These are phyloP conservation scores for Nicotiana tabacum DNA, from an alignment of 257 asterid species.

Conservation along the genomic window DNA sequence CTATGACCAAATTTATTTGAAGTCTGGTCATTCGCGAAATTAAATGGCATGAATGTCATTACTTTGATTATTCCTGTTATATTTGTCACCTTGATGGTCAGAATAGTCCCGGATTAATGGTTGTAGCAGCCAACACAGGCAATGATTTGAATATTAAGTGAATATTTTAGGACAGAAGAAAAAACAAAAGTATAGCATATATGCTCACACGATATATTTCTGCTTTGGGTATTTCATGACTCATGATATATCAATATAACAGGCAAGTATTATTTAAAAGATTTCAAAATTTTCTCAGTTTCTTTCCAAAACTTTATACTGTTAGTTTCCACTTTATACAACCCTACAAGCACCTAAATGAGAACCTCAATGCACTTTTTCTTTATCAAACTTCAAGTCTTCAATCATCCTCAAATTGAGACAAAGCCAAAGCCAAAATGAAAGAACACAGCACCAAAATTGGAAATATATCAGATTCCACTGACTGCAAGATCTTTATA, in stretches of 20 bases:
- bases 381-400: slow-evolving; percentile 10
- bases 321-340: slow-evolving; percentile 59
- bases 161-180: neutral
- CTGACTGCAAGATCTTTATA: slow-evolving; percentile 8
- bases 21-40: neutral
- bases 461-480: slow-evolving; percentile 12
- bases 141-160: neutral
- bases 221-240: neutral
- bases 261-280: neutral
- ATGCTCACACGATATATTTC: neutral
- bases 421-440: slow-evolving; percentile 3
- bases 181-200: neutral
- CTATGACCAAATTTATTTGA: neutral
- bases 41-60: neutral
- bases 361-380: slow-evolving; percentile 22
- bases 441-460: slow-evolving; percentile 17
- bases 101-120: neutral
- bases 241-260: neutral
- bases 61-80: neutral
- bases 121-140: neutral
- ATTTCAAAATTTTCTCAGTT: slow-evolving; percentile 19
- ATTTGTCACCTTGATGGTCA: neutral
- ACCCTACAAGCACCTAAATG: slow-evolving; percentile 28
- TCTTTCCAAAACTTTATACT: slow-evolving; percentile 31
- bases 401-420: slow-evolving; percentile 14